Base-by-base conservation (phyloP, 192 early-diverging fungal species). In the Gigaspora rosea region DNA sequence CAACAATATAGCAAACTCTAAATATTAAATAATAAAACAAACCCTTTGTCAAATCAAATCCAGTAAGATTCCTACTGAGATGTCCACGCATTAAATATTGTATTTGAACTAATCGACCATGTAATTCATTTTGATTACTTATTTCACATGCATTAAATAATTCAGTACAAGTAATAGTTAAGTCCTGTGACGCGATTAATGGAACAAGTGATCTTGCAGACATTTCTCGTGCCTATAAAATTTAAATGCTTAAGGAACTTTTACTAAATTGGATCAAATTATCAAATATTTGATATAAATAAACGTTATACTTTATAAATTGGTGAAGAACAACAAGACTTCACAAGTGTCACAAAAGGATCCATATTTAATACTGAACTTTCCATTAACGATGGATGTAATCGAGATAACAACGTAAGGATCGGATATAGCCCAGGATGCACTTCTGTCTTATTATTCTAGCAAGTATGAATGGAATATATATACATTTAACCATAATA, bases 381-480 rank as follows among this genome's bases (percentile, higher is more conserved):
- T 71, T 10, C 80, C 81, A 75, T 92, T 89, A 12, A 88, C 67
- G 63, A 90, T 13, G 92, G 92, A 75, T 92, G 92, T 67, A 95
- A 80, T 52, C 95, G 84, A 22, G 96, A 91, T 41, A 98, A 83
- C 18, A 98, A 84, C 3, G 94, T 93, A 76, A 98, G 82, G 54
- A 96, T 91, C 18, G 97, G 96, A 85, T 94, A 98, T 11, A 98
- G 84, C 9, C 92, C 90, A 10, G 96, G 95, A 79, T 96, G 94
- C 47, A 97, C 89, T 58, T 86, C 85, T 33, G 81, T 73, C 46
- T 62, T 49, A 66, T n/a, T n/a, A 16, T 46, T n/a, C 64, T 66
- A 20, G 18, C 9, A 36, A 27, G 27, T 27, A 27, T 27, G 27
- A 27, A 27, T 41, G 3, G 41, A 41, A 41, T 41, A 41, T 41